Base-by-base conservation (phyloP, 805 yeast genomes). In the Kuraishia molischiana region DNA sequence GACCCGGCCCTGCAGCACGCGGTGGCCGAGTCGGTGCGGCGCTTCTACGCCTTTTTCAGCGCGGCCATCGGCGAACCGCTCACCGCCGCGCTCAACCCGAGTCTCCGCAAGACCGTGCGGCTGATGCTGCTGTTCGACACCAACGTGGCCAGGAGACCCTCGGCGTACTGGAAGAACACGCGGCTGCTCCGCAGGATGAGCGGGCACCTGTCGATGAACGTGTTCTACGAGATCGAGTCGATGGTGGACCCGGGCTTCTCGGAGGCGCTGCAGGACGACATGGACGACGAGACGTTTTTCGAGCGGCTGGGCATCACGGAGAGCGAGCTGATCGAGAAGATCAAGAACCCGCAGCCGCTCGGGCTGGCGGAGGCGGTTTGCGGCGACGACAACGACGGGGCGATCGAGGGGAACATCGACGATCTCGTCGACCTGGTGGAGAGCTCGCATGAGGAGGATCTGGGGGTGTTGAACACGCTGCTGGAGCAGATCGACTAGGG, bases 181-280 rank as follows among this genome's bases (percentile, higher is more conserved):
- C 6, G 31, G 17, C 17, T 28, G 13, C 14, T 31, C 10, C 6
- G n/a, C 6, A 6, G 33, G 9, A 18, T 20, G 13, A 14, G 15
- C 8, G 33, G 21, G 8, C 33, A 19, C 8, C 21, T 31, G 19
- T 31, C 21, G 5, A 31, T 31, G 33, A 19, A 19, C n/a, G 33
- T 31, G 19, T 19, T 31, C 13, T 31, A 31, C 14, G 33, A 31
- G 8, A 15, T 31, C 33, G 33, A 31, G 33, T 31, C 10, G 19
- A 15, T 31, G 8, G 33, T 18, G 11, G 21, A 19, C 10, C 31
- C n/a, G 31, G 15, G 8, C 15, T 18, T 5, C 6, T 5, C 11
- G 19, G 33, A 31, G n/a, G 21, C 8, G 21, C 8, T 9, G n/a
- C 6, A n/a, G 21, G 33, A 31, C 13, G 33, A 31, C 5, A 18